Evolutionary conservation across 2,329 filamentous ascomycete genomes (phyloP), one percentile per base, ranked within the genome.

Genomic region (Cladosporium sp.): DNA sequence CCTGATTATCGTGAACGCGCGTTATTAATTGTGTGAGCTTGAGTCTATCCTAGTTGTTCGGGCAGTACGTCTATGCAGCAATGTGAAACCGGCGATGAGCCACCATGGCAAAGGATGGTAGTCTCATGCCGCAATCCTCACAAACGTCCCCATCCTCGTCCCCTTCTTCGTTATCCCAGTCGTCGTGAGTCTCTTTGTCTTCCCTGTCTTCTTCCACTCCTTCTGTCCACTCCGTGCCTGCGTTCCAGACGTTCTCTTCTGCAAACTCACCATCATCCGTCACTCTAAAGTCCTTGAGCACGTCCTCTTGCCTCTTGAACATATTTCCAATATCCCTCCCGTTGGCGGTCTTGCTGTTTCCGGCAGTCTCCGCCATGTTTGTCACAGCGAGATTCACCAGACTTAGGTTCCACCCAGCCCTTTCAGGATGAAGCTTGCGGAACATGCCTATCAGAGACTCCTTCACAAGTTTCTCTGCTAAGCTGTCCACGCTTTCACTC

Each of bases 341-440:
- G 14, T 74, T 76, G 0, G 80, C 80, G 26, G 77, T 79, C 70
- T 76, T 82, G 63, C 78, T 79, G 30, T 78, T 73, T 10, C 81
- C 79, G 28, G 79, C 81, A 4, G 78, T 77, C 68, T 82, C 80
- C 7, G 74, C 84, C 89, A 98, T 94, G 75, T 97, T 96, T 15
- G 91, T 90, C 8, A 92, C 93, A 55, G 92, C 93, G 26, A 98
- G 81, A 70, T 97, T 98, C 67, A 98, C 82, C 61, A 98, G 80
- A 69, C 90, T 91, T 21, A 97, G 78, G 70, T 94, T 91, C 90
- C 92, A 96, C 1, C 86, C 88, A 10, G 83, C 80, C 68, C 84
- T 86, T 68, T 90, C 88, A 0, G 88, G 84, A 70, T 94, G 90
- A 14, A 97, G 81, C 68, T 87, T 88, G 15, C 88, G 87, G 74